phyloP scores from a whole-genome alignment of 441 rosid genomes.

The Cnidoscolus chayamansa region DNA sequence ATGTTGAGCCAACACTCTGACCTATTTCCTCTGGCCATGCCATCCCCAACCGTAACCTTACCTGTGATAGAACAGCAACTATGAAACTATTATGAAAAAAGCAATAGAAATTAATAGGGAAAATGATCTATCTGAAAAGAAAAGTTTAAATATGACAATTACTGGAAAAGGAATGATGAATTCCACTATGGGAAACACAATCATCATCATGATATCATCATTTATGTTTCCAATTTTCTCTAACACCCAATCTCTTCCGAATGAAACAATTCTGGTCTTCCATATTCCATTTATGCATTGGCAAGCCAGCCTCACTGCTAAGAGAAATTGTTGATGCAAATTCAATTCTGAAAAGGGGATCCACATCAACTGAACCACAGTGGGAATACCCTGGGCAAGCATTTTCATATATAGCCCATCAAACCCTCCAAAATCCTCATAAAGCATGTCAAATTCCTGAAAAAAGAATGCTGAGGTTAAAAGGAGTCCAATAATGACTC shows the following conservation, averaged over 20 bases:
- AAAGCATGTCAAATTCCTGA: constrained; percentile 85
- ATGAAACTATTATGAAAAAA: constrained; percentile 15
- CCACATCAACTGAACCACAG: constrained; percentile 84
- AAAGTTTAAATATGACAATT: constrained; percentile 26
- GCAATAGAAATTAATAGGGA: constrained; percentile 5
- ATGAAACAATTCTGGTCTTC: constrained; percentile 48
- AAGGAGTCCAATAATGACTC: constrained; percentile 14
- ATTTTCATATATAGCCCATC: constrained; percentile 90
- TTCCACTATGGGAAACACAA: constrained; percentile 68
- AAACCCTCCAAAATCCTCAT: constrained; percentile 89
- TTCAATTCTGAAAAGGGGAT: constrained; percentile 86
- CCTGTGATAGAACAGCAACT: constrained; percentile 38
- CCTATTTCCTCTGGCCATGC: constrained; percentile 89
- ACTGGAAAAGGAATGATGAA: constrained; percentile 76
- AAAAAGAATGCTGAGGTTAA: constrained; percentile 34
- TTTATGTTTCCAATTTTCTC: constrained; percentile 51
- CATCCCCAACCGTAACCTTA: constrained; percentile 75
- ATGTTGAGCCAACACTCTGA: constrained; percentile 70
- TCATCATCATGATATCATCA: constrained; percentile 69
- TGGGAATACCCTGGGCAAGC: constrained; percentile 83
- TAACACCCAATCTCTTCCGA: constrained; percentile 43
- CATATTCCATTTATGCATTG: constrained; percentile 52
- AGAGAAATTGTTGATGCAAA: constrained; percentile 68
- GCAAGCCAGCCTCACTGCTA: constrained; percentile 47
- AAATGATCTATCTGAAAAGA: constrained; percentile 16